Evolutionary conservation across 78 protist genomes (phyloP).

Genomic region (Polysphondylium violaceum): DNA sequence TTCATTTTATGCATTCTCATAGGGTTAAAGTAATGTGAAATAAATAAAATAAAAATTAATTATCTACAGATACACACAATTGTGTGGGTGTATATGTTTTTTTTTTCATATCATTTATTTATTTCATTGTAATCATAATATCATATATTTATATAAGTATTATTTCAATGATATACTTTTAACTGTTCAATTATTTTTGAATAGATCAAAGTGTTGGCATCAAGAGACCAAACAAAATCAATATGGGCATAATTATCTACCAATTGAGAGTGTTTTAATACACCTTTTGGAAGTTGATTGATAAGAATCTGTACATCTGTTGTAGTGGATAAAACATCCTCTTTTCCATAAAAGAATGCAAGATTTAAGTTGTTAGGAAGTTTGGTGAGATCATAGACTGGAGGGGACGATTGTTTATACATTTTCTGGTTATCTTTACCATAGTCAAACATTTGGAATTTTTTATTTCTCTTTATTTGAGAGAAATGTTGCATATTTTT

Average conservation of each 20-base stretch:
- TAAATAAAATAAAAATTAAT: too few species aligned
- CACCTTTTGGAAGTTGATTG: background rate
- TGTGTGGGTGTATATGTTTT: too few species aligned
- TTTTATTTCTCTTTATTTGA: conserved; percentile 16
- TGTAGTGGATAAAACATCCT: conserved; percentile 29
- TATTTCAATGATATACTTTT: too few species aligned
- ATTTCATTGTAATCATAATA: too few species aligned
- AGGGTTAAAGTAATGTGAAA: too few species aligned
- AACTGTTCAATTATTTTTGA: too few species aligned
- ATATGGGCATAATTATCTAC: conserved; percentile 21
- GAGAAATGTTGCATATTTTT: conserved; percentile 52
- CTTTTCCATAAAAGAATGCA: background rate
- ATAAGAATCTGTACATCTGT: conserved; percentile 1
- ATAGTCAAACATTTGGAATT: conserved; percentile 27
- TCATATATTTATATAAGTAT: too few species aligned
- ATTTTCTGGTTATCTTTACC: background rate
- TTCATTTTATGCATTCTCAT: too few species aligned
- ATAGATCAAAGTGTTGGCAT: too few species aligned
- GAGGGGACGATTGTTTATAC: conserved; percentile 11
- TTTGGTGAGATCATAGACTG: background rate
- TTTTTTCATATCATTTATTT: too few species aligned
- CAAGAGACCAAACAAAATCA: conserved; percentile 61
- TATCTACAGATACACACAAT: too few species aligned
- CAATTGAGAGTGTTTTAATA: background rate
- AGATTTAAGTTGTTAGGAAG: background rate